Evolutionary conservation across 1,284 basidiomycete genomes (phyloP).

Genomic region (Ustilago esculenta): DNA sequence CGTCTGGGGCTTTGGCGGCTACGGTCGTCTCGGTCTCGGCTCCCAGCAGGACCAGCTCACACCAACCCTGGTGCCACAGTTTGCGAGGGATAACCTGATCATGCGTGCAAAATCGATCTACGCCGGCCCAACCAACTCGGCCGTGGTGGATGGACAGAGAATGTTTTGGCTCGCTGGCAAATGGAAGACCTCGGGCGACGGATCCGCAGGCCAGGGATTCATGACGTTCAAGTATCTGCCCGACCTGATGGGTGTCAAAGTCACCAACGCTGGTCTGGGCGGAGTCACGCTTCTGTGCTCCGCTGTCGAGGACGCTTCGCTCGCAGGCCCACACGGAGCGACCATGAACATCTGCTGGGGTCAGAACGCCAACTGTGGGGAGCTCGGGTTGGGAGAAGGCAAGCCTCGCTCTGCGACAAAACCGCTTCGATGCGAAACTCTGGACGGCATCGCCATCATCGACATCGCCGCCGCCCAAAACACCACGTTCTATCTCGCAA

Average conservation of each 20-base stretch:
- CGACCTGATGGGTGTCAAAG: constrained; percentile 61
- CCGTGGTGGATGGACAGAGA: constrained; percentile 82
- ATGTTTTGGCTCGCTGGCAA: constrained; percentile 77
- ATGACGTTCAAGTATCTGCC: constrained; percentile 56
- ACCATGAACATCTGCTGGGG: constrained; percentile 86
- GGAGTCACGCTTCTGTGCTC: constrained; percentile 89
- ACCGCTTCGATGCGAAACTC: constrained; percentile 77
- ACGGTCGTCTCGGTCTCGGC: constrained; percentile 72
- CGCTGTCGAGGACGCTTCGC: constrained; percentile 72
- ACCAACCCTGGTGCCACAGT: constrained; percentile 58
- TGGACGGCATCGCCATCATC: constrained; percentile 79
- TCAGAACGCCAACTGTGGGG: constrained; percentile 77
- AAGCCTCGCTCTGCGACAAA: constrained; percentile 87
- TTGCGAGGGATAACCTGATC: constrained; percentile 71
- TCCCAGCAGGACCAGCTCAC: constrained; percentile 78
- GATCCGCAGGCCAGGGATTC: constrained; percentile 68
- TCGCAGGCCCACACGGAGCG: constrained; percentile 71
- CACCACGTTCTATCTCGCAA: constrained; percentile 78
- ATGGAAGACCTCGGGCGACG: constrained; percentile 93
- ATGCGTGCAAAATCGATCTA: constrained; percentile 76
- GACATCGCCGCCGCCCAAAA: constrained; percentile 84
- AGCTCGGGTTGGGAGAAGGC: constrained; percentile 82
- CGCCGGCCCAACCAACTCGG: constrained; percentile 83
- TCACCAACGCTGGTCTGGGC: constrained; percentile 74
- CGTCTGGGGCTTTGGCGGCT: constrained; percentile 71